A percentile compares a stretch with the other conserved stretches of the same genome.
phyloP scores from a whole-genome alignment of 106 monocot genomes.

The Triglochin maritima region DNA sequence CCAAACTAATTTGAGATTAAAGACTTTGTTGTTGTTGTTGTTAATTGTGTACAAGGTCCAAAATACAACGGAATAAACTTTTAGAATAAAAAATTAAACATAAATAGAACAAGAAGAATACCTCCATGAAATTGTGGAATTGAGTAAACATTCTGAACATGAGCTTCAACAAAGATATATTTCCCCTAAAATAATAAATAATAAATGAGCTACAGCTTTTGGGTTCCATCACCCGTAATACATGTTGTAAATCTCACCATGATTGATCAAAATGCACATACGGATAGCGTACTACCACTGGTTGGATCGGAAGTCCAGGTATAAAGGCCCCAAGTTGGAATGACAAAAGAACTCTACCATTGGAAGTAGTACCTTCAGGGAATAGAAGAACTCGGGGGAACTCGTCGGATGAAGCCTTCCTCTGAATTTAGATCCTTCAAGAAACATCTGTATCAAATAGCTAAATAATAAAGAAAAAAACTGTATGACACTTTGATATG shows the following conservation, averaged over 20 bases:
- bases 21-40: neutral
- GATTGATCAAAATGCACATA: slow-evolving; percentile 96
- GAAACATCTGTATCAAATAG: slow-evolving; percentile 69
- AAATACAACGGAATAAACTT: neutral
- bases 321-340: slow-evolving; percentile 97
- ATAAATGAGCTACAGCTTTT: slow-evolving; percentile 4
- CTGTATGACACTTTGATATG: neutral
- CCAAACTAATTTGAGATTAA: too few species aligned
- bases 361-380: slow-evolving; percentile 98
- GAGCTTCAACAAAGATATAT: slow-evolving; percentile 64
- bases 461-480: slow-evolving; percentile 23
- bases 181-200: slow-evolving; percentile 48
- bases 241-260: slow-evolving; percentile 38
- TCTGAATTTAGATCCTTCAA: slow-evolving; percentile 87
- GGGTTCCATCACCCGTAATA: neutral
- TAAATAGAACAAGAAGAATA: slow-evolving; percentile 8
- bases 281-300: slow-evolving; percentile 82
- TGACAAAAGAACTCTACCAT: slow-evolving; percentile 74
- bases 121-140: slow-evolving; percentile 99
- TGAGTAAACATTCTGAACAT: slow-evolving; percentile 98
- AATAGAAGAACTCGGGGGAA: slow-evolving; percentile 82
- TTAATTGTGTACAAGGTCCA: too few species aligned
- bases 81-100: neutral
- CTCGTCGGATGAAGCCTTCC: slow-evolving; percentile 72
- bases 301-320: slow-evolving; percentile 69